Conservation (phyloP, 768 basidiomycete genomes). For the Collybia nuda region DNA sequence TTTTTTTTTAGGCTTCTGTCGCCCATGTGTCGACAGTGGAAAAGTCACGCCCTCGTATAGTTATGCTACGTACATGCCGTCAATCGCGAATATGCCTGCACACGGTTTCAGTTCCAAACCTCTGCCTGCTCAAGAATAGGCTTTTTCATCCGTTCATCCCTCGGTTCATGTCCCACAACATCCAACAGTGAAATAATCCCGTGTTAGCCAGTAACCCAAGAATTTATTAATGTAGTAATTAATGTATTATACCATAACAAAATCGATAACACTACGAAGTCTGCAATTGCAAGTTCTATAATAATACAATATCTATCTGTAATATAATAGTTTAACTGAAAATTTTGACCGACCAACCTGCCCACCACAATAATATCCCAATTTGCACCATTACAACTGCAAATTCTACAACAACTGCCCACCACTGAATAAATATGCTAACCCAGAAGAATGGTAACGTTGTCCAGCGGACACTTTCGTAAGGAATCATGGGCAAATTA, state of each 20-base stretch:
- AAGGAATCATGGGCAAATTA: constrained; percentile 56
- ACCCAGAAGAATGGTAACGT: constrained; percentile 64
- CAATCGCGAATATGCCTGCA: background rate
- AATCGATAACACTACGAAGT: background rate
- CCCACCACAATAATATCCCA: constrained; percentile 70
- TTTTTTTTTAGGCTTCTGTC: constrained; percentile 58
- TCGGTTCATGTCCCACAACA: background rate
- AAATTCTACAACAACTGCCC: constrained; percentile 59
- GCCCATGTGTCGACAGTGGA: constrained; percentile 62
- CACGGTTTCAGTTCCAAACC: too few relatives aligned
- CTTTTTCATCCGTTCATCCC: background rate
- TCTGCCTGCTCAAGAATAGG: background rate
- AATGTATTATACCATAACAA: constrained; percentile 2
- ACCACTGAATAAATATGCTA: constrained; percentile 66
- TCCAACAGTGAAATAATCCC: background rate
- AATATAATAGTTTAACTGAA: constrained; percentile 25
- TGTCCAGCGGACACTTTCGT: constrained; percentile 63
- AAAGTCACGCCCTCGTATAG: constrained; percentile 6
- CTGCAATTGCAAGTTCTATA: constrained; percentile 2
- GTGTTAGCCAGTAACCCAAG: too few relatives aligned
- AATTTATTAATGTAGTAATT: constrained; percentile 5
- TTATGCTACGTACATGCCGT: constrained; percentile 5
- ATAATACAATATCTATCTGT: background rate
- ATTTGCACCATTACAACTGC: constrained; percentile 57
- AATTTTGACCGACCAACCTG: constrained; percentile 66